Percentiles rank a stretch among this genome's conserved stretches.
Evolutionary conservation across 108 stramenopile genomes (phyloP).

Genomic region (Nitzschia sp.): DNA sequence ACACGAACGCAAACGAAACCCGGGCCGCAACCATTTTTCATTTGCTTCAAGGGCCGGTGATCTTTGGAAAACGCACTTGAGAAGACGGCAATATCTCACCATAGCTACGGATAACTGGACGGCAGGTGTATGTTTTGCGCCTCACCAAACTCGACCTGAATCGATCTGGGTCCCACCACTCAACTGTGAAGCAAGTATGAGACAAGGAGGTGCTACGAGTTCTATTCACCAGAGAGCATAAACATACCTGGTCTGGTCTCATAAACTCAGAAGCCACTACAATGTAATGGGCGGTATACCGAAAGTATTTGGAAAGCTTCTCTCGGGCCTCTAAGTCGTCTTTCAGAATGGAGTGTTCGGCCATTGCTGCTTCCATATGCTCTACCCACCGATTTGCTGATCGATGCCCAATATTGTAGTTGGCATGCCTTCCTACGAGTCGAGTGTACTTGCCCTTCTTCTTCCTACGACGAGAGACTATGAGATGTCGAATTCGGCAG

Average conservation of each 20-base stretch:
- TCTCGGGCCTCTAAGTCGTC: constrained; percentile 40
- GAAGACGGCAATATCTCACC: no score
- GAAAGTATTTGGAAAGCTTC: constrained; percentile 11
- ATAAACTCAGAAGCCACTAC: constrained; percentile 76
- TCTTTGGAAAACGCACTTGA: not conserved
- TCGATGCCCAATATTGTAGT: constrained; percentile 56
- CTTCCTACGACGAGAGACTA: constrained; percentile 15
- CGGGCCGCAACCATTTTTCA: not conserved
- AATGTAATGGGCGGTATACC: constrained; percentile 68
- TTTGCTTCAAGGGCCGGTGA: constrained; percentile 23
- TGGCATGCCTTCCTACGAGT: constrained; percentile 80
- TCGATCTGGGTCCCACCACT: constrained; percentile 75
- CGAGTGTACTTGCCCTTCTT: constrained; percentile 81
- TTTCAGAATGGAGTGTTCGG: constrained; percentile 50
- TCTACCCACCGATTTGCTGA: constrained; percentile 74
- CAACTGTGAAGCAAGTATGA: constrained; percentile 27
- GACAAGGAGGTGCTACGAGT: no score
- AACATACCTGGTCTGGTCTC: constrained; percentile 67
- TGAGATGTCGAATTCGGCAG: not conserved
- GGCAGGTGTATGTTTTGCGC: no score
- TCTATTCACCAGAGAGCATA: no score
- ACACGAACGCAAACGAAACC: not conserved
- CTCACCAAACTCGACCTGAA: constrained; percentile 68
- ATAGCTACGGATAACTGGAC: no score
- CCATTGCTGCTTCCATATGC: constrained; percentile 69